Conservation (phyloP, 441 rosid species). For the Aquilaria agallochum region DNA sequence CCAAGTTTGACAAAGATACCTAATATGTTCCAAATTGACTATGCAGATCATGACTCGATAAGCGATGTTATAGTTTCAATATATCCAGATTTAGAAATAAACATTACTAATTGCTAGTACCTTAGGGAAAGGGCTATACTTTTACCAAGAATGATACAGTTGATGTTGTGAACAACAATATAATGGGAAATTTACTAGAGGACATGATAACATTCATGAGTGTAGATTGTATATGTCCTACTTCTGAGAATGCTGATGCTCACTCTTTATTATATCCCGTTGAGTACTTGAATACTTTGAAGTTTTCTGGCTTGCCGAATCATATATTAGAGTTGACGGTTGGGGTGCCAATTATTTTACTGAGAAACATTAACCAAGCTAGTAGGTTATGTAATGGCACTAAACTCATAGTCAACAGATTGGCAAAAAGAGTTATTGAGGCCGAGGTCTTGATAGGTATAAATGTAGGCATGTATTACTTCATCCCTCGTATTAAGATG, state of each 20-base stretch:
- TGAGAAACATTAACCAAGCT: slow-evolving; percentile 9
- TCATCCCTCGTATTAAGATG: slow-evolving; percentile 7
- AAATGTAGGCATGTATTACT: not conserved
- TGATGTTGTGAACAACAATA: not conserved
- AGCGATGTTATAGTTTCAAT: not conserved
- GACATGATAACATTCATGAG: not conserved
- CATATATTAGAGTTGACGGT: slow-evolving; percentile 4
- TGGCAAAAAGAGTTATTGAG: not conserved
- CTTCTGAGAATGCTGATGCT: not conserved
- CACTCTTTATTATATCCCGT: not conserved
- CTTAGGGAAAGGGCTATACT: not conserved
- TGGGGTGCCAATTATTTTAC: slow-evolving; percentile 1
- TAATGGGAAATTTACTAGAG: not conserved
- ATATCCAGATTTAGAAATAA: not conserved
- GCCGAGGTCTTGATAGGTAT: not conserved
- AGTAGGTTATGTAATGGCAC: slow-evolving; percentile 12
- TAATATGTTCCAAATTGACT: not conserved
- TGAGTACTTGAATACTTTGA: slow-evolving; percentile 4
- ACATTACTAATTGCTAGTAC: not conserved
- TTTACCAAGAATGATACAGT: not conserved
- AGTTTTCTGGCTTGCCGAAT: not conserved
- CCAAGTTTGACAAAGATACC: not conserved
- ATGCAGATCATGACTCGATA: not conserved
- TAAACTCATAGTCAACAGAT: not conserved
- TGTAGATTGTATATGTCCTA: not conserved